Evolutionary conservation across 345 rosid species (phyloP), one percentile per base, ranked within the genome.

Genomic region (Adansonia digitata): DNA sequence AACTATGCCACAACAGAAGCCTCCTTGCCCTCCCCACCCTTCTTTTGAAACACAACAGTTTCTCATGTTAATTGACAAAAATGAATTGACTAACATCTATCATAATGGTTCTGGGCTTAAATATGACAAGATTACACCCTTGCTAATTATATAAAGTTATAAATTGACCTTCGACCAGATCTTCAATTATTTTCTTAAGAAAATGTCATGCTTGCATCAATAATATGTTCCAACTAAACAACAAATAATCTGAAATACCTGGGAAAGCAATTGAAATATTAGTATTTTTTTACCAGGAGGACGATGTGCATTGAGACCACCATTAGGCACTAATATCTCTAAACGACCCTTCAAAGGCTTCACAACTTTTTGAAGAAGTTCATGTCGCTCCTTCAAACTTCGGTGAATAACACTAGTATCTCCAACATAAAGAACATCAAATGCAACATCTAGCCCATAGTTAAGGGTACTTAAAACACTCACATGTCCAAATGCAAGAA

Each of bases 361-460:
- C 79, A 94, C 91, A 69, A 86, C 85, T 81, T 86, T 86, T 73
- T 45, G 78, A 65, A 94, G 91, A 76, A 92, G 90, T 60, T 88
- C 94, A 71, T 92, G 95, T 29, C 98, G 87, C 81, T 94, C 98
- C 86, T 87, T 91, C 84, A 94, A 88, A 78, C 88, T 90, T 84
- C 87, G 97, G 84, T 94, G 98, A 82, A 94, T 90, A 71, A 94
- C 92, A 59, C 98, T 94, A 60, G 97, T 92, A 80, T 94, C 98
- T 56, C 98, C 92, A 59, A 88, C 89, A 79, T 94, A 94, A 77
- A 94, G 97, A 77, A 94, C 80, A 83, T 94, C 98, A 84, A 94
- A 94, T 76, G 91, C 94, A 85, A 94, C 91, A 91, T 89, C 98
- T 94, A 83, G 31, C 66, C 52, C 68, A 78, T 75, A 64, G 89